These are phyloP conservation scores for Arabis hirsuta DNA, from an alignment of 345 rosid species.

Conservation along the genomic window DNA sequence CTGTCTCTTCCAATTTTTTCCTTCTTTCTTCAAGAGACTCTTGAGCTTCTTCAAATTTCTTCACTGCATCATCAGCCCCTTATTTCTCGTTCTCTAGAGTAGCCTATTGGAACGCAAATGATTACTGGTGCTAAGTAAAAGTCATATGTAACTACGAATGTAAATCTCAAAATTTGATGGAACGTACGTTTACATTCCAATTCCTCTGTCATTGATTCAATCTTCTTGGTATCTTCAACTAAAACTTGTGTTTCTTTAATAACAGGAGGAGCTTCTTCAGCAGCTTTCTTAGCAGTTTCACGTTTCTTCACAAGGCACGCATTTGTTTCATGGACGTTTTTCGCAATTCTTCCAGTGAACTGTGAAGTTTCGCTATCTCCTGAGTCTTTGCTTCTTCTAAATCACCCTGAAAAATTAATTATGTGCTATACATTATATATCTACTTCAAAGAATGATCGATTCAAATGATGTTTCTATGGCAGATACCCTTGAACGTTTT, in stretches of 20 bases:
- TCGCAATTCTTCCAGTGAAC: slow-evolving; percentile 57
- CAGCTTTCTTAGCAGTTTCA: slow-evolving; percentile 58
- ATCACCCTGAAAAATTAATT: slow-evolving; percentile 50
- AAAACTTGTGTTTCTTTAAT: slow-evolving; percentile 63
- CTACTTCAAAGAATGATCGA: background rate
- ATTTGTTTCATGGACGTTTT: slow-evolving; percentile 60
- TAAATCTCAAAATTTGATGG: slow-evolving; percentile 3
- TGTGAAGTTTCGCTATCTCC: slow-evolving; percentile 60
- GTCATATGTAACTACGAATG: slow-evolving; percentile 19
- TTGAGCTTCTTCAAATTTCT: slow-evolving; percentile 59
- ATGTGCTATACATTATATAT: slow-evolving; percentile 8
- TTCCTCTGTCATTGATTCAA: slow-evolving; percentile 58
- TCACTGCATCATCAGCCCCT: slow-evolving; percentile 64
- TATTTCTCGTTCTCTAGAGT: slow-evolving; percentile 66
- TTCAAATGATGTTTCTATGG: slow-evolving; percentile 9
- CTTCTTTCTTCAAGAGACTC: slow-evolving; percentile 57
- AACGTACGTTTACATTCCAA: slow-evolving; percentile 57
- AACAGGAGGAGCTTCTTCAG: slow-evolving; percentile 65
- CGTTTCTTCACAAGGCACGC: slow-evolving; percentile 57
- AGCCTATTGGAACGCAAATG: slow-evolving; percentile 45
- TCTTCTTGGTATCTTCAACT: slow-evolving; percentile 66
- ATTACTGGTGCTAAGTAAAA: slow-evolving; percentile 30
- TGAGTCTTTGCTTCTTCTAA: slow-evolving; percentile 67
- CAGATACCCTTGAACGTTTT: slow-evolving; percentile 64
- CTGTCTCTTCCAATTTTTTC: slow-evolving; percentile 72